Evolutionary conservation across 352 stramenopile species (phyloP), one percentile per base, ranked within the genome.

Genomic region (Phytopythium chamaehyphon): DNA sequence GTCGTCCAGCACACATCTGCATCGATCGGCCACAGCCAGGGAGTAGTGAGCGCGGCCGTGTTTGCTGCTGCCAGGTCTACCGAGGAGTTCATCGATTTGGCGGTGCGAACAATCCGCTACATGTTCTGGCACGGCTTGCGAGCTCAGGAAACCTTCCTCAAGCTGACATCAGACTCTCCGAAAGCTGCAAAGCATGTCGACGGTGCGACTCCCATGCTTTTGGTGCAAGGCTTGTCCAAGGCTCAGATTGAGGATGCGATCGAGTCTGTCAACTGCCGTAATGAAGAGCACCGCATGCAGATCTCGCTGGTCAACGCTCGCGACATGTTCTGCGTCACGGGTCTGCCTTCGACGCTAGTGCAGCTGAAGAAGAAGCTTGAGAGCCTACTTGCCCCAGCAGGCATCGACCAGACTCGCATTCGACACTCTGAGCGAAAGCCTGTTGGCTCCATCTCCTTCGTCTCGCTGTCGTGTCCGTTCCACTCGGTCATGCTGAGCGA

Each of bases 121-220:
- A 78, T 93, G 73, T 92, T 93, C 54, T 92, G 73, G 64, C 78
- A 93, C 54, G 86, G 83, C 46, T 61, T 96, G 12, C 77, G 77
- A 48, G 64, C 73, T 7, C 82, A 94, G 40, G 78, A 88, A 43
- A 67, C 76, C 48, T 82, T 70, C 40, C 23, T 66, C 28, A 40
- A 76, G 21, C n/a, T 76, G 6, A 22, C 63, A 21, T 28, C 47
- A 38, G 48, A 64, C 28, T 62, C 57, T 57, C 69, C 57, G 28
- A 62, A 70, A 28, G 60, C 69, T 39, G 26, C 51, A 33, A 69
- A 68, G 39, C 52, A 56, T 36, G 44, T 59, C 19, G 52, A 59
- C 23, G 64, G 63, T 18, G 63, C 77, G 10, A 64, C 80, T 3
- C 80, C 83, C 11, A 94, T 96, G 86, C 71, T 96, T 12, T 59